A percentile compares a stretch with the other conserved stretches of the same genome.
Conservation (phyloP, 768 basidiomycete species). For the Galerina sulciceps region DNA sequence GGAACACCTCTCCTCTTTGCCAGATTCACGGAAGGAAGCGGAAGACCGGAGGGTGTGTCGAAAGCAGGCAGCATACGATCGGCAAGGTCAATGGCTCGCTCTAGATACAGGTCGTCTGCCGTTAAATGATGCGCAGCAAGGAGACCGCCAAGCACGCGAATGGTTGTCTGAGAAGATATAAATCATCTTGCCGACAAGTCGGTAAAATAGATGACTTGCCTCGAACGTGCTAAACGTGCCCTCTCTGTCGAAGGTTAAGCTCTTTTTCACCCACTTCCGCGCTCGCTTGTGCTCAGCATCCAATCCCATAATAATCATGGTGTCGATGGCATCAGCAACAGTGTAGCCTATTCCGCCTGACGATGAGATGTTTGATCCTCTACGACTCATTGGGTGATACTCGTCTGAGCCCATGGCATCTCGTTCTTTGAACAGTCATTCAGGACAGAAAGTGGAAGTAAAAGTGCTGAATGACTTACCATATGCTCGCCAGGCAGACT, state of each 20-base stretch:
- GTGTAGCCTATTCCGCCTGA: slow-evolving; percentile 89
- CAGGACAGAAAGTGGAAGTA: not conserved
- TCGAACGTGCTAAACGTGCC: slow-evolving; percentile 87
- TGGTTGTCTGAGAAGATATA: slow-evolving; percentile 71
- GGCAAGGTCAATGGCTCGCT: slow-evolving; percentile 79
- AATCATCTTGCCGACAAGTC: slow-evolving; percentile 40
- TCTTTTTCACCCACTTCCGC: slow-evolving; percentile 73
- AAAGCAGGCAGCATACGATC: slow-evolving; percentile 83
- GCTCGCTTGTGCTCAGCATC: slow-evolving; percentile 79
- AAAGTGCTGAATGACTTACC: not conserved
- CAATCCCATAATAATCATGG: slow-evolving; percentile 85
- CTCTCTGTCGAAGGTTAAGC: slow-evolving; percentile 76
- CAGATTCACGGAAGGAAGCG: slow-evolving; percentile 79
- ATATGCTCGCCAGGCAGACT: not conserved
- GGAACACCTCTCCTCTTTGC: slow-evolving; percentile 55
- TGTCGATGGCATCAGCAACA: slow-evolving; percentile 86
- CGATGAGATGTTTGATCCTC: slow-evolving; percentile 79
- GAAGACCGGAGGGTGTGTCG: slow-evolving; percentile 79
- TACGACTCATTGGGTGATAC: slow-evolving; percentile 79
- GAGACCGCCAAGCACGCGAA: slow-evolving; percentile 88
- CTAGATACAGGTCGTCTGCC: slow-evolving; percentile 70
- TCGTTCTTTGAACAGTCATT: slow-evolving; percentile 55
- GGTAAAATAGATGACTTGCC: slow-evolving; percentile 69
- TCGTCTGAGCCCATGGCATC: slow-evolving; percentile 93
- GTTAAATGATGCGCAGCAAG: slow-evolving; percentile 84